Evolutionary conservation across 352 stramenopile species (phyloP), one percentile per base, ranked within the genome.

Genomic region (Pythium utonaiense): DNA sequence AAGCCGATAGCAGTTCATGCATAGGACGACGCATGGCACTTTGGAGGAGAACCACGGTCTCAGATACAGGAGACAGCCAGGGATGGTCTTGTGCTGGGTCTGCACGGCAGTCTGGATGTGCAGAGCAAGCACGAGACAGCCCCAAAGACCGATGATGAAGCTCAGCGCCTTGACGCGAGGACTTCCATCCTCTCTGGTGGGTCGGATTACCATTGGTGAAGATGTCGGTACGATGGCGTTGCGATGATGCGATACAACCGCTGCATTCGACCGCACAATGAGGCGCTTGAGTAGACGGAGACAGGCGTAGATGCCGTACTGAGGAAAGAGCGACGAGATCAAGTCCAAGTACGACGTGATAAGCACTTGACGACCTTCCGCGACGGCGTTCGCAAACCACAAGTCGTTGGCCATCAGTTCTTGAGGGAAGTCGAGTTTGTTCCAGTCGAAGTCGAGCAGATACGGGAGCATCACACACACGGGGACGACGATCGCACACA

Each of bases 1-100:
- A 17, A 50, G 45, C 6, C 57, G 57, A 42, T 64, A 57, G 57
- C 57, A 64, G 57, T 57, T 64, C 30, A 64, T 31, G 28, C 57
- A 30, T 22, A 38, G 5, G 19, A 64, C 57, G 5, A 25, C 48
- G 38, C 57, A 64, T 13, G 57, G 48, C 21, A 28, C 36, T 19
- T 62, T 62, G 24, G 41, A 21, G 21, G 24, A 16, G 22, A 62
- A 42, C 55, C 55, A 62, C 47, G 55, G 30, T 33, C 33, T 13
- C 17, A 45, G 19, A 42, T 50, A 50, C 12, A 62, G 55, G 10
- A 34, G 24, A 31, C 55, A 62, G 6, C 44, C 44, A 16, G 30
- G 44, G 31, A 36, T n/a, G 24, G 17, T 13, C 21, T 19, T 19
- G 6, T 19, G 17, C 12, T 30, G 13, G 22, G 16, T 17, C 3